These are phyloP conservation scores for Oryza rufipogon DNA, from an alignment of 176 grass and related monocot species.

Conservation along the genomic window DNA sequence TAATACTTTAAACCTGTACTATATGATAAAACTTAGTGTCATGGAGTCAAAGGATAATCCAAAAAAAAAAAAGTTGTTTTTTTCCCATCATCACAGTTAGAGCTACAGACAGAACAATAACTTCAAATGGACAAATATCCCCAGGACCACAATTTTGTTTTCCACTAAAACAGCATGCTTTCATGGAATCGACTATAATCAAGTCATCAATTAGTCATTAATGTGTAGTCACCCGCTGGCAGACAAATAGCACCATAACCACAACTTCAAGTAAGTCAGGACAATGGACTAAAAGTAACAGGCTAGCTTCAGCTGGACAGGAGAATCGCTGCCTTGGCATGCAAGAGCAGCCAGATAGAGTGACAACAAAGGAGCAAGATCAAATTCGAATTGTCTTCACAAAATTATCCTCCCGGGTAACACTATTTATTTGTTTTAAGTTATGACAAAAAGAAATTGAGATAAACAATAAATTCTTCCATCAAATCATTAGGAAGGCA, in stretches of 20 bases:
- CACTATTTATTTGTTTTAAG: background rate
- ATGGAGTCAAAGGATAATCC: background rate
- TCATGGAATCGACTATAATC: background rate
- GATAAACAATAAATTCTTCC: background rate
- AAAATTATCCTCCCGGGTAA: background rate
- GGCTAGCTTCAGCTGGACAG: background rate
- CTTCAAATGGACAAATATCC: background rate
- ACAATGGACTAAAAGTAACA: background rate
- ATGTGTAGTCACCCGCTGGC: background rate
- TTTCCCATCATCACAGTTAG: background rate
- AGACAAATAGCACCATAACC: background rate
- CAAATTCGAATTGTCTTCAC: background rate
- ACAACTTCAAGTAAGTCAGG: background rate
- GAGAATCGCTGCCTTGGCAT: background rate
- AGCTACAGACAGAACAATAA: background rate
- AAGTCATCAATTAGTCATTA: background rate
- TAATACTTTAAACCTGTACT: background rate
- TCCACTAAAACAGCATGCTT: conserved; percentile 13
- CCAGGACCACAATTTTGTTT: background rate
- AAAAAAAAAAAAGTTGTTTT: background rate
- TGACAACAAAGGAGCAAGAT: background rate
- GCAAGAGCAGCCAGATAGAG: background rate
- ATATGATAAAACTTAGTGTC: background rate
- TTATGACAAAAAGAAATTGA: background rate
- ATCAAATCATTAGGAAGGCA: background rate